Conservation (phyloP, 257 asterid genomes). For the Solanum verrucosum region DNA sequence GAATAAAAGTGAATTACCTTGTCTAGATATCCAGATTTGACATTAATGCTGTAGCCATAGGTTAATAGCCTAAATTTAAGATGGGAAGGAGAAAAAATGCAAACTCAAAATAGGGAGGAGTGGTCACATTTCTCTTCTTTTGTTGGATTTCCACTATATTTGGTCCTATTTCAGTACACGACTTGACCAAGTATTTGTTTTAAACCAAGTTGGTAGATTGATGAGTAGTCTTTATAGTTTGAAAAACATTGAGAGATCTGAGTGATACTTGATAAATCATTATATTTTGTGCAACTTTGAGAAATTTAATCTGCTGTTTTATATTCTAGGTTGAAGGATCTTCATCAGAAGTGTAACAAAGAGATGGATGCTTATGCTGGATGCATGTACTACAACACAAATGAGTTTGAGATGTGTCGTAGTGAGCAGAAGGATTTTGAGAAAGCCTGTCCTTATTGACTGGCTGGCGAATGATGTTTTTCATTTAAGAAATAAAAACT, state of each 20-base stretch:
- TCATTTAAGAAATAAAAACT: not conserved
- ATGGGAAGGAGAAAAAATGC: not conserved
- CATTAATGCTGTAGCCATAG: not conserved
- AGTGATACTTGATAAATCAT: not conserved
- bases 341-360: slow-evolving; percentile 78
- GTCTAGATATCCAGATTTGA: not conserved
- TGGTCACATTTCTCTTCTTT: not conserved
- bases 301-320: not conserved
- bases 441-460: slow-evolving; percentile 60
- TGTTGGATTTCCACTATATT: not conserved
- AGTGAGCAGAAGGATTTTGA: slow-evolving; percentile 84
- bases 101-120: not conserved
- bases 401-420: slow-evolving; percentile 88
- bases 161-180: not conserved
- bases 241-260: not conserved
- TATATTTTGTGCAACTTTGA: not conserved
- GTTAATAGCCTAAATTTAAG: too few relatives aligned
- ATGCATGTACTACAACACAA: slow-evolving; percentile 89
- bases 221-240: not conserved
- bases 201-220: not conserved
- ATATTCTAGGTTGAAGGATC: slow-evolving; percentile 61
- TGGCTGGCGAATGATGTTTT: not conserved
- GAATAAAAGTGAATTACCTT: not conserved
- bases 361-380: slow-evolving; percentile 91
- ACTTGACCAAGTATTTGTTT: not conserved